Evolutionary conservation across 2,329 filamentous ascomycete species (phyloP), one percentile per base, ranked within the genome.

Genomic region (Curvularia sp.): DNA sequence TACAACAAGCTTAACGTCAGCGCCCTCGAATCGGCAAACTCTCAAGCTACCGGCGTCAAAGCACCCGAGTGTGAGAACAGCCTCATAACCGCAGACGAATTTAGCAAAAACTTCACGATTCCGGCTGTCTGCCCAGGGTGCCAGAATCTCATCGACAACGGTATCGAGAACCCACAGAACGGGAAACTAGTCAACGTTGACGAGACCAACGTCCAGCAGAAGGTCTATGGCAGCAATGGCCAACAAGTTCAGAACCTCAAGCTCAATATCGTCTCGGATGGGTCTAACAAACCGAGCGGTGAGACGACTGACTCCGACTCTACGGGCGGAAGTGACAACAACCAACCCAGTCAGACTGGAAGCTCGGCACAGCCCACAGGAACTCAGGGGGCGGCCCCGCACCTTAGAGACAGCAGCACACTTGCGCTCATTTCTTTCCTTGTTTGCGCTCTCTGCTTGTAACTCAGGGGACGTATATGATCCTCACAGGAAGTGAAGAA

Each of bases 41-140:
- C 86, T 13, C 79, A 83, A 50, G 84, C 83, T 58, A 84, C 83
- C 30, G 75, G 79, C 33, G 79, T 85, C 59, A 78, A 81, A 38
- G 77, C 90, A 3, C 88, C 90, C 33, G 81, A 78, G 56, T 97
- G 94, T 82, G 80, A 80, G 62, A 59, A 82, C 31, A 84, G 81
- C 60, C 82, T 96, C 53, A 93, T 97, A 79, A 81, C 82, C 63
- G 79, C 84, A 59, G 62, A 67, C 33, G 85, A 83, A 61, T 96
- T 97, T 82, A 85, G 85, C 78, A 88, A 81, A 76, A 89, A 92
- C 82, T 98, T 96, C 81, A 89, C 88, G 46, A 81, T 97, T 57
- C 93, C 93, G 90, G 48, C 79, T 72, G 60, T 74, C 3, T 82
- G 86, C 5, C 92, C 92, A 12, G 81, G 85, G 4, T 90, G 88